phyloP scores from a whole-genome alignment of 2,329 filamentous ascomycete species.

The Penicillium sp. region DNA sequence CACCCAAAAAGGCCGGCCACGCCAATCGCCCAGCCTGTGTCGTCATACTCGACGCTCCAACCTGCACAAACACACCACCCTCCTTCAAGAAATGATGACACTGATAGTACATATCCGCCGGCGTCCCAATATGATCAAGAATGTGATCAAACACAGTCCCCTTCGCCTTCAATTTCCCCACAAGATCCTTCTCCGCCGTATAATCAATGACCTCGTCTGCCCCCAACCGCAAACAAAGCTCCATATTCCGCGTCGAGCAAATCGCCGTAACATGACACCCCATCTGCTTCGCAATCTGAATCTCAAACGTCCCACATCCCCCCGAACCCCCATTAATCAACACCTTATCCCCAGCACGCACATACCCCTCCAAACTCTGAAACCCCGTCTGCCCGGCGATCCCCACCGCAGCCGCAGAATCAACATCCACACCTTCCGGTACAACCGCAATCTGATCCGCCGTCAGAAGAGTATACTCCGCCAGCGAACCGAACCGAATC shows the following conservation, averaged over 20 bases:
- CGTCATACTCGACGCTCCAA: conserved; percentile 46
- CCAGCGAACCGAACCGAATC: conserved; percentile 46
- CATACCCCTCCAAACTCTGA: conserved; percentile 51
- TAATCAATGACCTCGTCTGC: conserved; percentile 68
- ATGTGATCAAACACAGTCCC: conserved; percentile 56
- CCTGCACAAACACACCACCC: conserved; percentile 55
- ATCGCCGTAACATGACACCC: conserved; percentile 62
- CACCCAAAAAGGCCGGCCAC: conserved; percentile 53
- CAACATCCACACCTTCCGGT: conserved; percentile 47
- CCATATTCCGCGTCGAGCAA: conserved; percentile 61
- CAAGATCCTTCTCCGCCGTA: conserved; percentile 49
- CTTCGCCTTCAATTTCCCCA: conserved; percentile 49
- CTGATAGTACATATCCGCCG: conserved; percentile 55
- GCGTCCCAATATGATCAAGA: conserved; percentile 61
- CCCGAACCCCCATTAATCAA: conserved; percentile 68
- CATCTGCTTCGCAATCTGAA: conserved; percentile 64
- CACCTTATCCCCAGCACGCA: conserved; percentile 56
- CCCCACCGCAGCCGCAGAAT: conserved; percentile 48
- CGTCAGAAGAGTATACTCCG: conserved; percentile 46
- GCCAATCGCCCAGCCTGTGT: conserved; percentile 42
- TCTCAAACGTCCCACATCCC: conserved; percentile 61
- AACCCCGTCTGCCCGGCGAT: conserved; percentile 54
- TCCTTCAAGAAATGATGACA: conserved; percentile 55
- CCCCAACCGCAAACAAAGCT: conserved; percentile 60
- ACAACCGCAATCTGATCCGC: conserved; percentile 40